A percentile compares a stretch with the other conserved stretches of the same genome.
Conservation (phyloP, 1,284 basidiomycete genomes). For the Cronartium quercuum region DNA sequence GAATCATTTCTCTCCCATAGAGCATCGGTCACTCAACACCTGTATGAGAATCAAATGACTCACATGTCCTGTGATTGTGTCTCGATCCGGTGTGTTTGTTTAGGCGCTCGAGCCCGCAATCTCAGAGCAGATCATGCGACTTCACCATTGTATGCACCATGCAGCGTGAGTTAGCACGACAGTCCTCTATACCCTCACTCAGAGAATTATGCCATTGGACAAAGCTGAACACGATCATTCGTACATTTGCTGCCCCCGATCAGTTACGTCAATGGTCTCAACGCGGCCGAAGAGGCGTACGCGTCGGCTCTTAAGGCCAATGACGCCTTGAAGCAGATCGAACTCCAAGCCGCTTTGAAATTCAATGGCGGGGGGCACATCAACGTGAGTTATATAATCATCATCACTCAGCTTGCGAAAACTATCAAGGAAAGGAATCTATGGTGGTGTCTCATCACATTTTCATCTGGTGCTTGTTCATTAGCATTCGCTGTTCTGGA, state of each 20-base stretch:
- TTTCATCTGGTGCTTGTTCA: too few species aligned
- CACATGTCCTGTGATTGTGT: neutral
- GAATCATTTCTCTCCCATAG: neutral
- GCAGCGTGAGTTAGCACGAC: conserved; percentile 51
- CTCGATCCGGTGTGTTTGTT: neutral
- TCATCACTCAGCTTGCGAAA: too few species aligned
- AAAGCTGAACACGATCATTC: neutral
- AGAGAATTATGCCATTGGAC: neutral
- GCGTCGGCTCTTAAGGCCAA: conserved; percentile 58
- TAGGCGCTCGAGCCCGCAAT: conserved; percentile 71
- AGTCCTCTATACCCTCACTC: neutral
- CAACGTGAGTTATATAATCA: neutral
- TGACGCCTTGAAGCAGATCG: conserved; percentile 71
- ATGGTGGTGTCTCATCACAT: too few species aligned
- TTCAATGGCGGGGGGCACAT: conserved; percentile 79
- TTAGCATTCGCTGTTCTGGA: conserved; percentile 98
- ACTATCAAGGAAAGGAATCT: too few species aligned
- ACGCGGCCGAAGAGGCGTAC: conserved; percentile 76
- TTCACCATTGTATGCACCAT: conserved; percentile 96
- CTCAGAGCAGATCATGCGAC: conserved; percentile 67
- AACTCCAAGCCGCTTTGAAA: conserved; percentile 75
- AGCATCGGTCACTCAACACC: neutral
- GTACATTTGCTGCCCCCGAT: neutral
- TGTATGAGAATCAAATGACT: neutral
- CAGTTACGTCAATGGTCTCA: conserved; percentile 40